Conservation (phyloP, 1,139 yeast genomes). For the Lodderomyces oxycetoniae region DNA sequence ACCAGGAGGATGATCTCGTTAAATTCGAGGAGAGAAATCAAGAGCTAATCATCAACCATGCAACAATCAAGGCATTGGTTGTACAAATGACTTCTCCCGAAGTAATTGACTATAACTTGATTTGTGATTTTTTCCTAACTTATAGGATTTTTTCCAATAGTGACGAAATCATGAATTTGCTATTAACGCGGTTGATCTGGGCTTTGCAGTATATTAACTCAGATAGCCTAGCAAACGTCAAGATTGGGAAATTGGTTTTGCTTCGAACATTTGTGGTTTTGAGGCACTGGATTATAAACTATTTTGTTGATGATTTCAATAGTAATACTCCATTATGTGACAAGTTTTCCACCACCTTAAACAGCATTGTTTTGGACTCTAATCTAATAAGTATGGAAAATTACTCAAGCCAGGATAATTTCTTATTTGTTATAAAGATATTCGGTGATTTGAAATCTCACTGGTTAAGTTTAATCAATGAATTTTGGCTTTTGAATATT, state of each 20-base stretch:
- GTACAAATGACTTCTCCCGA: conserved; percentile 77
- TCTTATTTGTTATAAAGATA: conserved; percentile 37
- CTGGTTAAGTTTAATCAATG: conserved; percentile 33
- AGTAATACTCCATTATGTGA: conserved; percentile 43
- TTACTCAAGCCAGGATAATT: conserved; percentile 6
- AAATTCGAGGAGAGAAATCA: conserved; percentile 34
- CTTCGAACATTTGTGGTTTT: conserved; percentile 82
- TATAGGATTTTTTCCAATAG: conserved; percentile 67
- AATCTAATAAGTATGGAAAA: conserved; percentile 18
- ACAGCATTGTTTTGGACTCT: conserved; percentile 37
- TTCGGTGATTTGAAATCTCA: conserved; percentile 42
- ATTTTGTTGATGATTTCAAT: conserved; percentile 66
- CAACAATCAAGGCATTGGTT: conserved; percentile 51
- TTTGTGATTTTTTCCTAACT: conserved; percentile 82
- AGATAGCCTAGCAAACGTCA: conserved; percentile 29
- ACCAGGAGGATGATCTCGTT: conserved; percentile 21
- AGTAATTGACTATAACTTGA: conserved; percentile 68
- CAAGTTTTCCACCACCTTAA: conserved; percentile 45
- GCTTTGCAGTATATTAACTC: conserved; percentile 48
- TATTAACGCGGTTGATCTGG: conserved; percentile 71
- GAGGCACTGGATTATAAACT: conserved; percentile 84
- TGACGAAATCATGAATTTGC: conserved; percentile 51
- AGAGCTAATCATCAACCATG: conserved; percentile 37
- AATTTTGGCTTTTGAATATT: conserved; percentile 30
- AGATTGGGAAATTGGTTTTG: conserved; percentile 63